These are phyloP conservation scores for Penicillium cosmopolitanum DNA, from an alignment of 495 filamentous ascomycete species.

Conservation along the genomic window DNA sequence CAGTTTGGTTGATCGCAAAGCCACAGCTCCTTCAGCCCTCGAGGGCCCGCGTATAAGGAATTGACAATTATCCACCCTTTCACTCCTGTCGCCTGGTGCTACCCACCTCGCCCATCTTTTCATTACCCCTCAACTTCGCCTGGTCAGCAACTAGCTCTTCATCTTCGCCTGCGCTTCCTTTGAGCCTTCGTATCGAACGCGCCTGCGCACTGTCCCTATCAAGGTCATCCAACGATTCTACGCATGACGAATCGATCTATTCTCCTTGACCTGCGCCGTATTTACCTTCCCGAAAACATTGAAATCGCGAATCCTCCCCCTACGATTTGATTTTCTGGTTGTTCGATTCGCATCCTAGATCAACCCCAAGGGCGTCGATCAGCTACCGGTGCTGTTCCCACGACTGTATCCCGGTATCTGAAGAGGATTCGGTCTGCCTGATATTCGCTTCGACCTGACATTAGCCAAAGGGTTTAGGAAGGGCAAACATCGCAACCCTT, in stretches of 20 bases:
- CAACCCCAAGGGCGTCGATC: neutral
- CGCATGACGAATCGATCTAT: neutral
- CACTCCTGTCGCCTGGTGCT: constrained; percentile 9
- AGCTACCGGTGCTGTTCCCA: neutral
- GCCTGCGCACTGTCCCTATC: constrained; percentile 10
- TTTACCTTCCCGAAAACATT: neutral
- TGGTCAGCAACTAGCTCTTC: neutral
- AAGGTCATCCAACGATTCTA: neutral
- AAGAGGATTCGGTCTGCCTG: neutral
- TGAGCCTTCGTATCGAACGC: constrained; percentile 17
- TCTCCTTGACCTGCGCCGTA: neutral
- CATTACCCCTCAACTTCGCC: neutral
- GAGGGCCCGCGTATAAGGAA: constrained; percentile 27
- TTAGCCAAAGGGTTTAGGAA: neutral
- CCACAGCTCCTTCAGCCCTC: constrained; percentile 23
- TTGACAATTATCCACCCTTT: constrained; percentile 22
- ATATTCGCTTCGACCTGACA: neutral
- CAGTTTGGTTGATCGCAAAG: constrained; percentile 32
- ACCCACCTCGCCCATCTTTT: constrained; percentile 4
- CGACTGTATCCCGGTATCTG: neutral
- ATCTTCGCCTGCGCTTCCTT: constrained; percentile 24
- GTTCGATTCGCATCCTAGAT: neutral
- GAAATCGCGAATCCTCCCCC: neutral
- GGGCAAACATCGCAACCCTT: neutral
- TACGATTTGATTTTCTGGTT: neutral